These are phyloP conservation scores for Nicotiana otophora DNA, from an alignment of 257 asterid species.

Conservation along the genomic window DNA sequence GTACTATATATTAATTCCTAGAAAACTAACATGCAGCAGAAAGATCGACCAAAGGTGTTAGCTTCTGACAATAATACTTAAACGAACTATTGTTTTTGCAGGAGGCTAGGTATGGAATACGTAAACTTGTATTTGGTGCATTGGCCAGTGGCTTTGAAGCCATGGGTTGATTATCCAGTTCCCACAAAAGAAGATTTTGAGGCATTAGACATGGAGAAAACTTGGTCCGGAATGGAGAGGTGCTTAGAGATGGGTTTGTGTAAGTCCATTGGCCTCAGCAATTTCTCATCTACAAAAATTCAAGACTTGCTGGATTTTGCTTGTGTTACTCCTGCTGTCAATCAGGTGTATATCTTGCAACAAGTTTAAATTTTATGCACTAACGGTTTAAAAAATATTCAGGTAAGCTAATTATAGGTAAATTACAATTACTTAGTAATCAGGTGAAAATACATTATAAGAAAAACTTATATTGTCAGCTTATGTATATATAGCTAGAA, in stretches of 20 bases:
- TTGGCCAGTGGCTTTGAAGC: slow-evolving; percentile 80
- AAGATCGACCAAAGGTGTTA: not conserved
- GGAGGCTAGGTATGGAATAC: slow-evolving; percentile 70
- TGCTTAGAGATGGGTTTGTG: slow-evolving; percentile 69
- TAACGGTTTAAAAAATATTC: too few relatives aligned
- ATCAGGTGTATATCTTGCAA: slow-evolving; percentile 43
- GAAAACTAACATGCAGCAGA: too few relatives aligned
- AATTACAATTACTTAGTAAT: too few relatives aligned
- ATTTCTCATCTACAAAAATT: slow-evolving; percentile 62
- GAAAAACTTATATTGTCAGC: too few relatives aligned
- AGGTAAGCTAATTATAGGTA: too few relatives aligned
- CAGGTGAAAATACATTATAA: too few relatives aligned
- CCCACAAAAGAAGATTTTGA: slow-evolving; percentile 64
- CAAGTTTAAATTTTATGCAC: too few relatives aligned
- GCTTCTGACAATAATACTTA: too few relatives aligned
- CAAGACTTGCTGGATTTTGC: slow-evolving; percentile 41
- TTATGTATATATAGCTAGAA: too few relatives aligned
- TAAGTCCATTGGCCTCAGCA: slow-evolving; percentile 75
- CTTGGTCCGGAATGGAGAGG: slow-evolving; percentile 81
- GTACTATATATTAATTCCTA: too few relatives aligned
- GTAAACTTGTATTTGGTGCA: slow-evolving; percentile 81
- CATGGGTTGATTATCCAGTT: slow-evolving; percentile 50
- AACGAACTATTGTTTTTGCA: not conserved
- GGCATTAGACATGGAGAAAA: slow-evolving; percentile 39
- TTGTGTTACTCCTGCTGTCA: slow-evolving; percentile 54